Conservation (phyloP, 2,329 filamentous ascomycete species). For the Fusarium falciforme region DNA sequence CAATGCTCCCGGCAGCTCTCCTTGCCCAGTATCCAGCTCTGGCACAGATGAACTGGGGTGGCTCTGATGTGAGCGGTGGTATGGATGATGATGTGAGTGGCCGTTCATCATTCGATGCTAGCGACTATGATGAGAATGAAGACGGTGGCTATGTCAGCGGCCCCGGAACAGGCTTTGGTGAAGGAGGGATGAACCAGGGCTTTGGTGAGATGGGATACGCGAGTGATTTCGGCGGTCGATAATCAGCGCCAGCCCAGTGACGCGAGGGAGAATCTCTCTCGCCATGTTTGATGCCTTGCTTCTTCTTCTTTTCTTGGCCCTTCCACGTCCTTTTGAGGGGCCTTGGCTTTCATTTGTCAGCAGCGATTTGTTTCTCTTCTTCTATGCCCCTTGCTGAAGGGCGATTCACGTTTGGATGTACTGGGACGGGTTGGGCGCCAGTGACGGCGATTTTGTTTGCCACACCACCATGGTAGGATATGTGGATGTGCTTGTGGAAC, state of each 20-base stretch:
- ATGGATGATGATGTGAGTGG: slow-evolving; percentile 82
- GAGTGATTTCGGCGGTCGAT: slow-evolving; percentile 45
- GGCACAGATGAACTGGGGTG: slow-evolving; percentile 87
- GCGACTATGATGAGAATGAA: slow-evolving; percentile 80
- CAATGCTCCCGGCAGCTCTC: slow-evolving; percentile 85
- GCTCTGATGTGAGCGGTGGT: slow-evolving; percentile 73
- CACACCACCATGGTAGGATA: slow-evolving; percentile 18
- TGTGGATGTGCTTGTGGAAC: slow-evolving; percentile 17
- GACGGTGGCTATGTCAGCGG: slow-evolving; percentile 75
- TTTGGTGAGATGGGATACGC: slow-evolving; percentile 54
- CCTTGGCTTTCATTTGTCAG: slow-evolving; percentile 13
- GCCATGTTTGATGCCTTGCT: slow-evolving; percentile 18
- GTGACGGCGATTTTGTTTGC: slow-evolving; percentile 26
- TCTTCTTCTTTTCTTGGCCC: slow-evolving; percentile 4
- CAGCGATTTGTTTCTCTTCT: slow-evolving; percentile 18
- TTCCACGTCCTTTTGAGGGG: slow-evolving; percentile 8
- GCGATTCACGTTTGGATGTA: slow-evolving; percentile 18
- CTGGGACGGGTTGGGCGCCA: slow-evolving; percentile 21
- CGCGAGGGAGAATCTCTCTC: slow-evolving; percentile 2
- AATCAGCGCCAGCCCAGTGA: slow-evolving; percentile 1
- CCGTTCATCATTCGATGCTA: slow-evolving; percentile 83
- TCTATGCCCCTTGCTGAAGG: not conserved
- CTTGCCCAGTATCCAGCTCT: slow-evolving; percentile 93
- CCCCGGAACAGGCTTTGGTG: slow-evolving; percentile 69
- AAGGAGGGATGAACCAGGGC: slow-evolving; percentile 66